Base-by-base conservation (phyloP, 2,329 filamentous ascomycete species). In the Conoideocrella luteorostrata region DNA sequence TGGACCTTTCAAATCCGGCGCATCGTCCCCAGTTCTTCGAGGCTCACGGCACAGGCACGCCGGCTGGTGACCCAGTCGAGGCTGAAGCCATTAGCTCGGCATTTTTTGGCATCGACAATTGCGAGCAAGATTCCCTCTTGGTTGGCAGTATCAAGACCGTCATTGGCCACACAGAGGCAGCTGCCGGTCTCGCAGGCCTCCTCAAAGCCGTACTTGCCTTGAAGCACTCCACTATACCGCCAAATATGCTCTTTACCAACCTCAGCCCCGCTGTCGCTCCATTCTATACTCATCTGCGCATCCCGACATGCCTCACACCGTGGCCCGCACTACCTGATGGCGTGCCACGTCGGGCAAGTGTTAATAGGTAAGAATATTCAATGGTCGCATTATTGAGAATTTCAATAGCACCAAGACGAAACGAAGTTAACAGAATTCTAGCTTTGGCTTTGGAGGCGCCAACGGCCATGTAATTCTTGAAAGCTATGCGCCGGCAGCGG, bases 391-490 rank as follows among this genome's bases (percentile, higher is more conserved):
- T n/a, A n/a, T n/a, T n/a, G n/a, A n/a, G n/a, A n/a, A n/a, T n/a
- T n/a, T n/a, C n/a, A n/a, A n/a, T n/a, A n/a, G n/a, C n/a, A n/a
- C n/a, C n/a, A n/a, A n/a, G n/a, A n/a, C n/a, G n/a, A n/a, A n/a
- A n/a, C n/a, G n/a, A n/a, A n/a, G n/a, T n/a, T n/a, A n/a, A n/a
- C n/a, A n/a, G n/a, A n/a, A n/a, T n/a, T n/a, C n/a, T n/a, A 67
- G 63, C 32, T 75, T 74, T 47, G 72, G 72, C 3, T 74, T 68
- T 50, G 72, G 72, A 5, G 72, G 72, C 28, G 70, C 69, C 1
- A 74, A 74, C 38, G 66, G 63, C 0, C 71, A 75, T 44, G 57
- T 64, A 5, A 64, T 74, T 20, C 39, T 74, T 9, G 45, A 50
- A 3, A 43, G 41, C n/a, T 41, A 23, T 18, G 33, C 15, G 6